phyloP scores from a whole-genome alignment of 805 yeast genomes.

The Cyberlindnera japonica region DNA sequence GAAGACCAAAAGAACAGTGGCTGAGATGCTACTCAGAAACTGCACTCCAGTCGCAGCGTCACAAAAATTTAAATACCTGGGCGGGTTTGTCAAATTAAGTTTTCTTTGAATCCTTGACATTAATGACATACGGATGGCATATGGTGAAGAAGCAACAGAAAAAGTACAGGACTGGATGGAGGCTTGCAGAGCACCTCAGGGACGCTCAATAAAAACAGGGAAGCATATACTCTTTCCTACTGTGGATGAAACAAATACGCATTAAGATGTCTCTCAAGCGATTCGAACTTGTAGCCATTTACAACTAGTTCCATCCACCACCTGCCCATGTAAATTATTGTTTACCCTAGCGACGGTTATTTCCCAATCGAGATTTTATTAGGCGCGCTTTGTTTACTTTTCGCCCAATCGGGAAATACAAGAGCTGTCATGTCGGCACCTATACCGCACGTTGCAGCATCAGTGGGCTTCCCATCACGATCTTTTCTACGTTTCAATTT shows the following conservation, averaged over 20 bases:
- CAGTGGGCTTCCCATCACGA: background rate
- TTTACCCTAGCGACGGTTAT: slow-evolving; percentile 4
- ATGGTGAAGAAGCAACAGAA: no score
- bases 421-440: background rate
- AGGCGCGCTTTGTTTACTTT: slow-evolving; percentile 13
- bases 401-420: slow-evolving; percentile 10
- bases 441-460: slow-evolving; percentile 1
- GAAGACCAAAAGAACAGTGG: no score
- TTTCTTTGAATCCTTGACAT: no score
- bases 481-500: background rate
- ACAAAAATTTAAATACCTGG: no score
- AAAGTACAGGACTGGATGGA: no score
- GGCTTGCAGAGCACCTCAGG: no score
- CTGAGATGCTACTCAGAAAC: no score
- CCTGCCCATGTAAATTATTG: slow-evolving; percentile 1
- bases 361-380: slow-evolving; percentile 9
- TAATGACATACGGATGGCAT: no score
- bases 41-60: no score
- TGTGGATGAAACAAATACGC: slow-evolving; percentile 42
- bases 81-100: no score
- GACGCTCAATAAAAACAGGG: no score
- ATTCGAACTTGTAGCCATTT: slow-evolving; percentile 11
- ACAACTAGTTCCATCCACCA: background rate
- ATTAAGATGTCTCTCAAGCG: slow-evolving; percentile 45
- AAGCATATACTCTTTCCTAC: slow-evolving; percentile 41